Evolutionary conservation across 1,284 basidiomycete species (phyloP).

Genomic region (Wallemia ichthyophaga): DNA sequence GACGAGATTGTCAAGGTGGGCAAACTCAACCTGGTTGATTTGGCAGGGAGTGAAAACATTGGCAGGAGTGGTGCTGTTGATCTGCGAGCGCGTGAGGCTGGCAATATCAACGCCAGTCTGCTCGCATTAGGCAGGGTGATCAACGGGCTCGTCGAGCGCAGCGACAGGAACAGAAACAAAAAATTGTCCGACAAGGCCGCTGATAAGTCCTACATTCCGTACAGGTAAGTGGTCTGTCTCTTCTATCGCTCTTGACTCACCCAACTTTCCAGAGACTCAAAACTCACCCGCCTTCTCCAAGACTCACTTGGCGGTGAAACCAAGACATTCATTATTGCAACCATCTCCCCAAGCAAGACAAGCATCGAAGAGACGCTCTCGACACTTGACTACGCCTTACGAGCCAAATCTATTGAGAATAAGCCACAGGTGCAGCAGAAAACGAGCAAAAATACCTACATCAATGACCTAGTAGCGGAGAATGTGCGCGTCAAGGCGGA

Average conservation of each 20-base stretch:
- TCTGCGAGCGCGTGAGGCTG: conserved; percentile 78
- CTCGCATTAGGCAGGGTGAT: conserved; percentile 89
- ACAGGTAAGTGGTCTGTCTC: conserved; percentile 27
- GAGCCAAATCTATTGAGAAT: conserved; percentile 86
- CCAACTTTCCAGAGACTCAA: conserved; percentile 21
- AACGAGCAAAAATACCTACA: conserved; percentile 64
- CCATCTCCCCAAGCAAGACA: conserved; percentile 60
- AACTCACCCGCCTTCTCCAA: conserved; percentile 86
- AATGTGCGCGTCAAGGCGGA: conserved; percentile 82
- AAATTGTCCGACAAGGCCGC: conserved; percentile 3
- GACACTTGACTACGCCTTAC: conserved; percentile 85
- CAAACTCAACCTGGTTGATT: conserved; percentile 85
- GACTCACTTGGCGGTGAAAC: conserved; percentile 95
- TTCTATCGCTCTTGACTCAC: neutral
- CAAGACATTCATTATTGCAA: conserved; percentile 94
- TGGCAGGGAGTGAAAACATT: conserved; percentile 94
- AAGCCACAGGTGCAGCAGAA: conserved; percentile 84
- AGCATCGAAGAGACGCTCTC: conserved; percentile 95
- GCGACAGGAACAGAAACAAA: conserved; percentile 10
- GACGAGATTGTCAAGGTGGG: conserved; percentile 78
- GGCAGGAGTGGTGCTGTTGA: conserved; percentile 85
- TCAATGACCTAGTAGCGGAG: conserved; percentile 86
- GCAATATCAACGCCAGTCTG: conserved; percentile 96
- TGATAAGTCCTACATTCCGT: conserved; percentile 45
- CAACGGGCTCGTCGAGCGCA: conserved; percentile 78